phyloP scores from a whole-genome alignment of 2,329 filamentous ascomycete genomes.

The Teratosphaeria gauchensis region DNA sequence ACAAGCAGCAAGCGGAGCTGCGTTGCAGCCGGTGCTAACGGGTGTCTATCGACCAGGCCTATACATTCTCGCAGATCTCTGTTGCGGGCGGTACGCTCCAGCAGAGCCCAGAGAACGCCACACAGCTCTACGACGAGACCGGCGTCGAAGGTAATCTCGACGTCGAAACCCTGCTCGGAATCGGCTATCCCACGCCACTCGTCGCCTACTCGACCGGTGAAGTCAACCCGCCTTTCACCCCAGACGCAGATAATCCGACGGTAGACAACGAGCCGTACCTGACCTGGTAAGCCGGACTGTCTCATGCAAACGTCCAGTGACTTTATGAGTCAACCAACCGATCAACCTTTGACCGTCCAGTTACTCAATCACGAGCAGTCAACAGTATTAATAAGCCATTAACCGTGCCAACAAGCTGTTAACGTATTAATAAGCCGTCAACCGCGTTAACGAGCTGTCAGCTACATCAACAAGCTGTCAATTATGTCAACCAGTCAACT shows the following conservation, averaged over 20 bases:
- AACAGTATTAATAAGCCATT: too few species aligned
- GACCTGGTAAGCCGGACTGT: slow-evolving; percentile 33
- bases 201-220: slow-evolving; percentile 53
- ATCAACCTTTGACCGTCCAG: too few species aligned
- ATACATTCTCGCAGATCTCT: slow-evolving; percentile 42
- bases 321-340: too few species aligned
- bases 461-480: too few species aligned
- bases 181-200: slow-evolving; percentile 46
- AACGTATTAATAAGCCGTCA: background rate
- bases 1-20: too few species aligned
- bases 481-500: too few species aligned
- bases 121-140: slow-evolving; percentile 20
- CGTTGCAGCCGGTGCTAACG: too few species aligned
- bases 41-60: slow-evolving; percentile 22
- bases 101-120: slow-evolving; percentile 27
- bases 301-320: too few species aligned
- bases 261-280: slow-evolving; percentile 62
- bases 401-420: too few species aligned
- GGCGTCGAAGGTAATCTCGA: slow-evolving; percentile 53
- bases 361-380: too few species aligned
- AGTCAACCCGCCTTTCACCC: slow-evolving; percentile 39
- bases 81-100: slow-evolving; percentile 46
- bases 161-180: slow-evolving; percentile 49
- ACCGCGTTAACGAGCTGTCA: too few species aligned
- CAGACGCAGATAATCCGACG: slow-evolving; percentile 36